phyloP scores from a whole-genome alignment of 140 eudicot species.

The Erigeron philadelphicus region DNA sequence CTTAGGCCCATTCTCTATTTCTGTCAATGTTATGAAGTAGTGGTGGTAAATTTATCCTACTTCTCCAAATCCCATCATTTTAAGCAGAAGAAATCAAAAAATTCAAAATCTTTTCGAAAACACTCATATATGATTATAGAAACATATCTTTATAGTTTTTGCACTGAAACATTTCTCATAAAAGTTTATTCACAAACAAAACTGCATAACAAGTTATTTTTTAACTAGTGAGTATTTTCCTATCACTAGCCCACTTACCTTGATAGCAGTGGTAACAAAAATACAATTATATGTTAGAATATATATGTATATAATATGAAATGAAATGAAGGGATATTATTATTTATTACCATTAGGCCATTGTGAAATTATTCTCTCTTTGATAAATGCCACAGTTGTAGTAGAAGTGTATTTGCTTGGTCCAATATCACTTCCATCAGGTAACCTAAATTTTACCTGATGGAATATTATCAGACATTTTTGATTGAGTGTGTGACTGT shows the following conservation, averaged over 20 bases:
- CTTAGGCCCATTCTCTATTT: constrained; percentile 27
- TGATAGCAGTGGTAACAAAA: too few relatives aligned
- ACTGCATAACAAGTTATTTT: not conserved
- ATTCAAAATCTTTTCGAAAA: not conserved
- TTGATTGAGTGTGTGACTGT: too few relatives aligned
- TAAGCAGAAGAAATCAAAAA: not conserved
- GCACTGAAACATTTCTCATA: not conserved
- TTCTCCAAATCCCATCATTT: not conserved
- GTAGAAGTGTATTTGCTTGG: constrained; percentile 31
- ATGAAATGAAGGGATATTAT: constrained; percentile 9
- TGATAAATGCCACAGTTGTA: constrained; percentile 35
- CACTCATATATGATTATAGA: too few relatives aligned
- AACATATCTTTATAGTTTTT: too few relatives aligned
- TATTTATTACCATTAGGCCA: constrained; percentile 45
- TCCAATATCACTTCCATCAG: constrained; percentile 46
- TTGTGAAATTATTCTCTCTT: constrained; percentile 35
- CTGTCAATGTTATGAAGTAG: constrained; percentile 11
- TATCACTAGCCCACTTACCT: too few relatives aligned
- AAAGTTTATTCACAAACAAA: not conserved
- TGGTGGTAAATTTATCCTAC: not conserved
- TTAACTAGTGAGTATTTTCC: too few relatives aligned
- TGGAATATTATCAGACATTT: too few relatives aligned
- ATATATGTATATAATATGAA: not conserved
- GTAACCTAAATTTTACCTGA: constrained; percentile 38
- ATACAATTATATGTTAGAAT: too few relatives aligned